Base-by-base conservation (phyloP, 2,329 filamentous ascomycete genomes). In the Tolypocladium sp. region DNA sequence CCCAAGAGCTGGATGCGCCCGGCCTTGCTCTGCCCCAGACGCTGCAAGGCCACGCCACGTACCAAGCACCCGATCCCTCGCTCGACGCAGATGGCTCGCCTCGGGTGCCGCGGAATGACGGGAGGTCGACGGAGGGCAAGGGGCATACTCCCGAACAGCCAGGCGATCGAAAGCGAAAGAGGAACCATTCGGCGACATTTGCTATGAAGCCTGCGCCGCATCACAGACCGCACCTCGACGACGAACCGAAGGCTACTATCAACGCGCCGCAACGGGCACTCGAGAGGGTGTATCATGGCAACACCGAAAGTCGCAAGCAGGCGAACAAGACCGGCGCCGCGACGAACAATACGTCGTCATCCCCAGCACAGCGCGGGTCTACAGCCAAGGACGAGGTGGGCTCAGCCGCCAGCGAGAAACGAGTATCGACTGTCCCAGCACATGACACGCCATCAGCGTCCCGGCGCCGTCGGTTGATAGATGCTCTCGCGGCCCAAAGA, bases 401-500 rank as follows among this genome's bases (percentile, higher is more conserved):
- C 25, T n/a, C 17, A 52, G 30, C 4, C 49, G 27, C 49, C 30
- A 30, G 30, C 12, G 49, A 53, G 49, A 35, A 22, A 37, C 30
- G 49, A 53, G 20, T 1, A 12, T 37, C 30, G 30, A 53, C 30
- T 22, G 20, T 37, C 20, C 17, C 20, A 9, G 33, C 1, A 12
- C 10, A 41, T 15, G 22, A n/a, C 10, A 51, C 35, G 15, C 46
- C 35, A 22, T 7, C 46, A 33, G 15, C 55, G 30, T n/a, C 59
- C 25, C 59, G 61, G 13, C 58, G 58, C 17, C 63, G 55, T 25
- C 61, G 63, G 5, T 41, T 64, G 46, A 64, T 64, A 22, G 63
- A 64, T 58, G 61, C 61, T 27, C 61, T 64, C 6, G 59, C 62
- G 8, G 62, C 62, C 4, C 62, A 63, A 20, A 56, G 53, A 30